Evolutionary conservation across 495 filamentous ascomycete genomes (phyloP), one percentile per base, ranked within the genome.

Genomic region (Trichocladium antarcticum): DNA sequence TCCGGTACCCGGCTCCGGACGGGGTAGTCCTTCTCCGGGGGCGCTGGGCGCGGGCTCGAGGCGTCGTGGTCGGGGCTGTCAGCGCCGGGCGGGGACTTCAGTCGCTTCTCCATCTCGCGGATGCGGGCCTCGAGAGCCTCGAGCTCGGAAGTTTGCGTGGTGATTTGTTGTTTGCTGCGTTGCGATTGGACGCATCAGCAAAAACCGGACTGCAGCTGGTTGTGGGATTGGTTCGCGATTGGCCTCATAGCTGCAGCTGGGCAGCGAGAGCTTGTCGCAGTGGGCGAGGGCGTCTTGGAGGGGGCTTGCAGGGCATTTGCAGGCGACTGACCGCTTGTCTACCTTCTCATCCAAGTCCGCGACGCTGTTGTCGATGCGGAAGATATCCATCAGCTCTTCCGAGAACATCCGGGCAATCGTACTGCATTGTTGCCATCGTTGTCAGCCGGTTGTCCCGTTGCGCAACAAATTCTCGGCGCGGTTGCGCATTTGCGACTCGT

Each of bases 391-490:
- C 45, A 97, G 75, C 59, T 85, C 84, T 20, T 81, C 71, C 27
- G 87, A 87, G 72, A 97, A 96, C 47, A 81, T 83, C 47, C 83
- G 82, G 20, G 89, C 89, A 64, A 95, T 81, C 47, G 85, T 90
- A 49, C 89, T 95, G 68, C 37, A 17, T 21, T 0, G 27, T 34
- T 40, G 32, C 14, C 21, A 46, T 45, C 20, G 2, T 29, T 19
- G 52, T 63, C 41, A 58, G 61, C 35, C 10, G 24, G 43, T 28
- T 39, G 28, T 21, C 22, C 17, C 11, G 27, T 16, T 28, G 41
- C 14, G 34, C 28, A 9, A 2, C 27, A 29, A 5, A 10, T 2
- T 32, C 12, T 14, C 10, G 27, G 37, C 16, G 34, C 20, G 20
- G 11, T 35, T 24, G 28, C 29, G 39, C 15, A 32, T 19, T 19